Percentiles rank a stretch among this genome's conserved stretches.
Evolutionary conservation across 257 asterid species (phyloP).

Genomic region (Oldenlandia corymbosa): DNA sequence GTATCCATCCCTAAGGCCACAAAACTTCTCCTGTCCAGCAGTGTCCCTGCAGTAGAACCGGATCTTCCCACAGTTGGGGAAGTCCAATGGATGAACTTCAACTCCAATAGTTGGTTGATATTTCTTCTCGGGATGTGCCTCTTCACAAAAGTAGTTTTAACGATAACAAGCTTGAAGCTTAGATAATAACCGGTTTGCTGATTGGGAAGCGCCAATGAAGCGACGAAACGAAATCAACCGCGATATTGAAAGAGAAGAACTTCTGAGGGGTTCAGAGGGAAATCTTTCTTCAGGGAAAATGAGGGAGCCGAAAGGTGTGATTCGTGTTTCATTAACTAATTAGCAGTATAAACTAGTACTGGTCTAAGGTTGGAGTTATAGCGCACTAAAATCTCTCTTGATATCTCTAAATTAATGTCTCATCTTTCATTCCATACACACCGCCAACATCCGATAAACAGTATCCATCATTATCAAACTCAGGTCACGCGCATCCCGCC

Average conservation of each 20-base stretch:
- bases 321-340: no score
- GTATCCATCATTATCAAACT: no score
- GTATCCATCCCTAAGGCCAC: slow-evolving; percentile 91
- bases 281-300: no score
- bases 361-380: no score
- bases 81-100: slow-evolving; percentile 86
- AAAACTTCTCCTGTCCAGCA: slow-evolving; percentile 92
- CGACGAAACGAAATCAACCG: neutral
- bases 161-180: slow-evolving; percentile 81
- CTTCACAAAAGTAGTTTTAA: slow-evolving; percentile 84
- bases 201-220: slow-evolving; percentile 47
- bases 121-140: slow-evolving; percentile 89
- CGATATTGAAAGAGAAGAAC: neutral
- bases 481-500: no score
- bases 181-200: slow-evolving; percentile 82
- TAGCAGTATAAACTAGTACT: no score
- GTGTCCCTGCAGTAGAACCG: slow-evolving; percentile 92
- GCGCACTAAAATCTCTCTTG: no score
- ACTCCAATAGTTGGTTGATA: slow-evolving; percentile 91
- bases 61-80: slow-evolving; percentile 74
- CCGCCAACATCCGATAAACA: no score
- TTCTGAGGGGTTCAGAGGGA: no score
- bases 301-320: slow-evolving; percentile 10
- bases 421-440: no score
- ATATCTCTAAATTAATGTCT: no score